phyloP scores from a whole-genome alignment of 805 yeast species.

The Pichia nakasei region DNA sequence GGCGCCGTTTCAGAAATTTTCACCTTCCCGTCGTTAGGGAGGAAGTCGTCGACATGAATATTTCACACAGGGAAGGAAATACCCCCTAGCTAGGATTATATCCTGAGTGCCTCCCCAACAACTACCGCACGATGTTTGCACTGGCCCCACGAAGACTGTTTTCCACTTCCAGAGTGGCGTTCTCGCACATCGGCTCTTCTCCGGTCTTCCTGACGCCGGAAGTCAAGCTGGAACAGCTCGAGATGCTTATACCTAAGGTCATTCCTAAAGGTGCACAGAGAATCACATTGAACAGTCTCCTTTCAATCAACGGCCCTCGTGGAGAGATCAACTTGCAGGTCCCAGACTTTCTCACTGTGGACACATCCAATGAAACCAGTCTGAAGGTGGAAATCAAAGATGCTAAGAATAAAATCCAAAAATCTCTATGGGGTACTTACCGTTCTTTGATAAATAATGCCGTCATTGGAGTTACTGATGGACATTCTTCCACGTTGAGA shows the following conservation, averaged over 20 bases:
- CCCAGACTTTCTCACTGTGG: slow-evolving; percentile 61
- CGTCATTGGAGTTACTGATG: slow-evolving; percentile 84
- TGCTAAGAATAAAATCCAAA: slow-evolving; percentile 59
- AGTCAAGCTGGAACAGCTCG: slow-evolving; percentile 39
- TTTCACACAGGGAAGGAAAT: too few species aligned
- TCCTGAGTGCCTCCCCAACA: too few species aligned
- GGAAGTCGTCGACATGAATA: too few species aligned
- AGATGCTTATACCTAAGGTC: slow-evolving; percentile 46
- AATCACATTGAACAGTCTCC: slow-evolving; percentile 46
- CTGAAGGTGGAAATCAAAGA: slow-evolving; percentile 38
- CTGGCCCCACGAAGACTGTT: too few species aligned
- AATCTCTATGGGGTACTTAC: slow-evolving; percentile 92
- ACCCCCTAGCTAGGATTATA: too few species aligned
- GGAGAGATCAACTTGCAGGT: slow-evolving; percentile 57
- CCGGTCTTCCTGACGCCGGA: slow-evolving; percentile 65
- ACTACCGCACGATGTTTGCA: too few species aligned
- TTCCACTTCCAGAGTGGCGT: slow-evolving; percentile 22
- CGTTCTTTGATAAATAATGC: slow-evolving; percentile 72
- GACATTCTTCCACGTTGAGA: slow-evolving; percentile 78
- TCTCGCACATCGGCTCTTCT: slow-evolving; percentile 71
- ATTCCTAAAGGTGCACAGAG: slow-evolving; percentile 60
- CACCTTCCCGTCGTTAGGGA: too few species aligned
- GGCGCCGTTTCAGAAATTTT: too few species aligned
- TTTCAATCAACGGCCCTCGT: slow-evolving; percentile 66
- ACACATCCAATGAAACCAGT: slow-evolving; percentile 18